A percentile compares a stretch with the other conserved stretches of the same genome.
Conservation (phyloP, 164 flowering plant species). For the Annona cherimola region DNA sequence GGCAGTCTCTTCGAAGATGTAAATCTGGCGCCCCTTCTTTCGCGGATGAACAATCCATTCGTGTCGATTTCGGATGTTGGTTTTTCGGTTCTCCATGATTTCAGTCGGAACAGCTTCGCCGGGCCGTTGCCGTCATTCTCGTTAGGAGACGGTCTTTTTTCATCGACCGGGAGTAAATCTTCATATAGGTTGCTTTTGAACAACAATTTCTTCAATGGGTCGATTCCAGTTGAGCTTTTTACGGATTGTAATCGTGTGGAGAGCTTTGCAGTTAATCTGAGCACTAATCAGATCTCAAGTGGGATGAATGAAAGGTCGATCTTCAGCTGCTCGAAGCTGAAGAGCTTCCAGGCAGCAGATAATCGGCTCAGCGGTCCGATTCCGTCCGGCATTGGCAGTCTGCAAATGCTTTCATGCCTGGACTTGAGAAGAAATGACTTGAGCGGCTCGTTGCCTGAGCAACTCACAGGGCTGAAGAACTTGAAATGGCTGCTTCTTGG, state of each 20-base stretch:
- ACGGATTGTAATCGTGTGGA: conserved; percentile 31
- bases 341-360: conserved; percentile 47
- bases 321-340: conserved; percentile 36
- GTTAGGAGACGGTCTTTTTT: conserved; percentile 26
- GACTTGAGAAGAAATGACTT: conserved; percentile 52
- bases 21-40: conserved; percentile 15
- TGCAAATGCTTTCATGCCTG: conserved; percentile 37
- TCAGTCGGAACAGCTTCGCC: conserved; percentile 51
- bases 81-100: conserved; percentile 42
- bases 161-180: conserved; percentile 6
- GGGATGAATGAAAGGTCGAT: conserved; percentile 21
- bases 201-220: conserved; percentile 48
- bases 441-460: conserved; percentile 45
- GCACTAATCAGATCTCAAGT: conserved; percentile 44
- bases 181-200: conserved; percentile 44
- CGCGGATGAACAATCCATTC: conserved; percentile 17
- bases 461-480: conserved; percentile 33
- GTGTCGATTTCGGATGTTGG: conserved; percentile 3
- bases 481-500: conserved; percentile 47
- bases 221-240: conserved; percentile 34
- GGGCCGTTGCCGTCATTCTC: conserved; percentile 44
- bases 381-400: conserved; percentile 28
- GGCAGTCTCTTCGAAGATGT: conserved; percentile 16
- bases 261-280: conserved; percentile 45
- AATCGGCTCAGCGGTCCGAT: conserved; percentile 50